phyloP scores from a whole-genome alignment of 768 basidiomycete genomes.

The Pleurotus pulmonarius region DNA sequence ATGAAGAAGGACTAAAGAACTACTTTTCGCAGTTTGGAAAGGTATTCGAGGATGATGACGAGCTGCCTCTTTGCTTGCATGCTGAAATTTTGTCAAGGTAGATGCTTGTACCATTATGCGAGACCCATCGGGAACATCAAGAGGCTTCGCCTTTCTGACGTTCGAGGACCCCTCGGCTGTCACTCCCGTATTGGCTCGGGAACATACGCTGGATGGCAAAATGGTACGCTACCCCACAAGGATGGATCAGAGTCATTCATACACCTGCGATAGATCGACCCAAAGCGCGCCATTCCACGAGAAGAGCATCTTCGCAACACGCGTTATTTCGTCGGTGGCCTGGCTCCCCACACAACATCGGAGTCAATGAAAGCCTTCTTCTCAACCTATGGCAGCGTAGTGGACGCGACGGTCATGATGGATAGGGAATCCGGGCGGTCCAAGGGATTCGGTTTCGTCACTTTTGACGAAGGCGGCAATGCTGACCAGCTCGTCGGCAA shows the following conservation, averaged over 20 bases:
- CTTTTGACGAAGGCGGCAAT: constrained; percentile 64
- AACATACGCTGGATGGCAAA: constrained; percentile 75
- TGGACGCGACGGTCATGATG: constrained; percentile 84
- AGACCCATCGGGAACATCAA: constrained; percentile 67
- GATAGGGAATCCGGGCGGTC: constrained; percentile 72
- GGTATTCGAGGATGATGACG: constrained; percentile 30
- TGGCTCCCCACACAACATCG: constrained; percentile 63
- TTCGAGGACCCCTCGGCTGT: constrained; percentile 68
- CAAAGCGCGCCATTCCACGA: constrained; percentile 82
- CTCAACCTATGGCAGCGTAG: constrained; percentile 68
- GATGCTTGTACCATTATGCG: constrained; percentile 86
- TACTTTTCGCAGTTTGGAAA: constrained; percentile 83
- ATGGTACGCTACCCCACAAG: constrained; percentile 39
- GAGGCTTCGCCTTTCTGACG: constrained; percentile 84
- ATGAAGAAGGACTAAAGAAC: constrained; percentile 52
- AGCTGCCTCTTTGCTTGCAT: constrained; percentile 2
- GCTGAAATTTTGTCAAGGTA: constrained; percentile 39
- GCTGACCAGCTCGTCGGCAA: constrained; percentile 67
- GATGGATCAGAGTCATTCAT: background rate
- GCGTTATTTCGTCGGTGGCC: constrained; percentile 80
- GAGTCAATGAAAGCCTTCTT: constrained; percentile 74
- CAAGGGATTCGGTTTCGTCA: constrained; percentile 86
- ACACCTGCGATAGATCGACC: constrained; percentile 61
- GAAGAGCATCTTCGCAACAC: constrained; percentile 75
- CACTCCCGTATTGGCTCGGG: constrained; percentile 57